Evolutionary conservation across 768 basidiomycete genomes (phyloP), one percentile per base, ranked within the genome.

Genomic region (Jaapia argillacea): DNA sequence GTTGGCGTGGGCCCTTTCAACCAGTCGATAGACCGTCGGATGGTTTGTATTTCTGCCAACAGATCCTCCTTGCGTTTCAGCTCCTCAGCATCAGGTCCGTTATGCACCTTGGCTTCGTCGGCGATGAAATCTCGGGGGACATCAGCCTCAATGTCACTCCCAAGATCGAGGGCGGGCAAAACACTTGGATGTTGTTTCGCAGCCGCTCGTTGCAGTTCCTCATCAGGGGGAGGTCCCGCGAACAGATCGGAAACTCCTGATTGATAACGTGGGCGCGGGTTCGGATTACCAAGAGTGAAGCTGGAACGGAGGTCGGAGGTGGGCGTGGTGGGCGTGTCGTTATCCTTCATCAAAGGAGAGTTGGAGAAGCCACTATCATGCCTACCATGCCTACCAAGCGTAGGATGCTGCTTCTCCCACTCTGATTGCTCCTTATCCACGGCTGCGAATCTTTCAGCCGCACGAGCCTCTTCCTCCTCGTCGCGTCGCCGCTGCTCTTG

Each of bases 381-480:
- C 13, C 85, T 70, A 26, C 67, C 76, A 58, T 85, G 77, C 54
- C 70, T 77, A 45, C 62, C 54, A 44, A 78, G 63, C 33, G 72
- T 67, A 4, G 85, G 83, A 55, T 96, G 89, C 39, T 86, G 81
- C 51, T 71, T 79, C 57, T 94, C 91, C 93, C 93, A 97, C 45
- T 82, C 78, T 28, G 74, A 74, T 42, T 81, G 78, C 58, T 96
- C 91, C 36, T 68, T 67, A 22, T 75, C 67, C 33, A 89, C 63
- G 45, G 64, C 72, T 7, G 67, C 71, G 59, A 93, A 79, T 37
- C 79, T 68, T 37, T 75, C 74, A 1, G 87, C 78, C 27, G 90
- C 85, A 26, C 77, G 72, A 5, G 74, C 67, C 52, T 92, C 89
- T 13, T 82, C 81, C 55, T 82, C 83, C 51, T 76, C 76, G 48